Conservation (phyloP, 2,329 filamentous ascomycete genomes). For the Ophiosphaerella korrae region DNA sequence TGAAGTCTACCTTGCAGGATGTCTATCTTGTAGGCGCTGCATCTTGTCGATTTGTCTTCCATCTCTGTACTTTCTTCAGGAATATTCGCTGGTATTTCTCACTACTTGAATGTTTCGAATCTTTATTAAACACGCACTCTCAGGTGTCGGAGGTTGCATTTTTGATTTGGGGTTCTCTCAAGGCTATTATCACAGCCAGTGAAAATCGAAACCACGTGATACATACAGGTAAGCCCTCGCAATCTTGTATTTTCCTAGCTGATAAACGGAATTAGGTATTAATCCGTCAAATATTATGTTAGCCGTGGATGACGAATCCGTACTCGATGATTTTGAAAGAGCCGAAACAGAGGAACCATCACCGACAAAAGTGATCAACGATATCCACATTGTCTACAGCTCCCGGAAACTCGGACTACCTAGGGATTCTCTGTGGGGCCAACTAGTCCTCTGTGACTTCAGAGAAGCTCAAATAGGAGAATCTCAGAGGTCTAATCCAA, state of each 20-base stretch:
- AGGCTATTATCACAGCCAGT: no score
- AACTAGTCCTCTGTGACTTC: slow-evolving; percentile 48
- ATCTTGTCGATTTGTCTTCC: no score
- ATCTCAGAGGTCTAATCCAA: slow-evolving; percentile 38
- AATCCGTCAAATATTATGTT: slow-evolving; percentile 52
- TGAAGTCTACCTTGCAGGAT: no score
- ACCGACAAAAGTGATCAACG: slow-evolving; percentile 44
- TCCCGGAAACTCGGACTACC: slow-evolving; percentile 38
- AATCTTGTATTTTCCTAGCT: slow-evolving; percentile 15
- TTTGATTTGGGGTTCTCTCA: no score
- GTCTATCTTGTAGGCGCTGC: no score
- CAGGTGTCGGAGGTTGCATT: no score
- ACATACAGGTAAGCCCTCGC: slow-evolving; percentile 48
- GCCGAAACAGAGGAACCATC: slow-evolving; percentile 46
- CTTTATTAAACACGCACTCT: no score
- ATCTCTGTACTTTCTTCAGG: no score
- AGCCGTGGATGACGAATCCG: slow-evolving; percentile 43
- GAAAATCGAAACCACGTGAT: slow-evolving; percentile 33
- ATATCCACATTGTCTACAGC: slow-evolving; percentile 24
- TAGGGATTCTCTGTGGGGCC: slow-evolving; percentile 33
- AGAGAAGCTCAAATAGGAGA: slow-evolving; percentile 39
- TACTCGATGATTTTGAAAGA: slow-evolving; percentile 43
- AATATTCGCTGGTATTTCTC: no score
- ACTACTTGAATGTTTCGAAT: no score
- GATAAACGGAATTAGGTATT: slow-evolving; percentile 43